Percentiles rank a stretch among this genome's conserved stretches.
phyloP scores from a whole-genome alignment of 2,329 filamentous ascomycete species.

The Aureobasidium sp. region DNA sequence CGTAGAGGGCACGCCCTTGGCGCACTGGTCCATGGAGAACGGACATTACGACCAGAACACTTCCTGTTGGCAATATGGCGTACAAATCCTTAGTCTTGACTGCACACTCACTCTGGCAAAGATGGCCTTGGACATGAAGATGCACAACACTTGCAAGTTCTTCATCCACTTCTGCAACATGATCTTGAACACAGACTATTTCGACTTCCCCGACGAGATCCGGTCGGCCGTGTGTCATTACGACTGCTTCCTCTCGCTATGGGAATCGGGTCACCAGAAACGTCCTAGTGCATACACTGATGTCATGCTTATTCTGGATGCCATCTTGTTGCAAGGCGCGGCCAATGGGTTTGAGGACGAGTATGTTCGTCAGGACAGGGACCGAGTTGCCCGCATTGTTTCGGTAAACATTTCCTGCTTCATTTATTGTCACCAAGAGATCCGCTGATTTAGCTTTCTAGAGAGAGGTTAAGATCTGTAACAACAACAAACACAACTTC shows the following conservation, averaged over 20 bases:
- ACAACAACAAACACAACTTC: not conserved
- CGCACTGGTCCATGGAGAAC: not conserved
- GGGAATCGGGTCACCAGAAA: not conserved
- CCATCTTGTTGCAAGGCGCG: not conserved
- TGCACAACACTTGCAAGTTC: conserved; percentile 1
- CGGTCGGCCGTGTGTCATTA: not conserved
- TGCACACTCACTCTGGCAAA: not conserved
- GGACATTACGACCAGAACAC: not conserved
- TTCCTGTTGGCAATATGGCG: not conserved
- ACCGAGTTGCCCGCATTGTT: conserved; percentile 1
- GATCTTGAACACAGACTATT: not conserved
- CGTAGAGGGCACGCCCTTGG: not conserved
- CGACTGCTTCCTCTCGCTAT: conserved; percentile 1
- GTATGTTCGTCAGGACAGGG: conserved; percentile 5
- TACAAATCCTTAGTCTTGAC: not conserved
- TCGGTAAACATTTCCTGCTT: not conserved
- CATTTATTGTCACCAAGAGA: not conserved
- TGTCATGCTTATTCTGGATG: not conserved
- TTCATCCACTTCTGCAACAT: not conserved
- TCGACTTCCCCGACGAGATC: not conserved
- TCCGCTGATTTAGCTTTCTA: not conserved
- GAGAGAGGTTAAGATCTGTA: not conserved
- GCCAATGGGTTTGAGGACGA: not conserved
- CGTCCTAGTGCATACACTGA: not conserved
- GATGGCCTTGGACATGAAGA: conserved; percentile 1